Evolutionary conservation across 163 green algal species (phyloP).

Genomic region (Picocystis sp.): DNA sequence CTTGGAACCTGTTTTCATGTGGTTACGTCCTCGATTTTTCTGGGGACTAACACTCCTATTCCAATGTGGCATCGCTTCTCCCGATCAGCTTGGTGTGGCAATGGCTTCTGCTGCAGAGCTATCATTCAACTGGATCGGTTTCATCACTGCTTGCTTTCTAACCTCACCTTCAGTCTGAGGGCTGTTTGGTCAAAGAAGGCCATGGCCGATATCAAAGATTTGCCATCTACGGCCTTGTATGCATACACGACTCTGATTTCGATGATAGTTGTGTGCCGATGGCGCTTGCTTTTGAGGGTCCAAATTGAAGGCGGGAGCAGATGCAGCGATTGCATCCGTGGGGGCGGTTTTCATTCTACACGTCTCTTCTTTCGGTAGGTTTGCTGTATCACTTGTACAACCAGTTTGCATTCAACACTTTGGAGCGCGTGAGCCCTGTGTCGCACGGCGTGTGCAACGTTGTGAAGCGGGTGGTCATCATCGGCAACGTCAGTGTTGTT

Average conservation of each 20-base stretch:
- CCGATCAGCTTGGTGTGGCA: constrained; percentile 85
- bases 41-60: constrained; percentile 63
- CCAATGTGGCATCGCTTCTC: constrained; percentile 69
- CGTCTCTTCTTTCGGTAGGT: constrained; percentile 65
- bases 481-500: constrained; percentile 65
- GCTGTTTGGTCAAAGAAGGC: constrained; percentile 79
- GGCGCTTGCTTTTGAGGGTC: constrained; percentile 66
- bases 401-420: constrained; percentile 96
- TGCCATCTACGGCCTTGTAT: constrained; percentile 85
- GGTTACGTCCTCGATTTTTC: constrained; percentile 58
- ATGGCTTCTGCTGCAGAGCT: constrained; percentile 85
- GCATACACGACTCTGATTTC: constrained; percentile 95
- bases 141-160: constrained; percentile 31
- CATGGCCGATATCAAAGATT: constrained; percentile 71
- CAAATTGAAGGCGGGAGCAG: constrained; percentile 22
- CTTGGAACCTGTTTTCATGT: constrained; percentile 95
- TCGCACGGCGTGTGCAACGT: constrained; percentile 98
- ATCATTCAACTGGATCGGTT: constrained; percentile 94
- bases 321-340: constrained; percentile 42
- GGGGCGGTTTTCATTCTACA: constrained; percentile 62
- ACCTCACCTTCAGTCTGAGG: constrained; percentile 77
- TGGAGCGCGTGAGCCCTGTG: constrained; percentile 81
- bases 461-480: constrained; percentile 96
- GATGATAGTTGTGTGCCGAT: constrained; percentile 73
- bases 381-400: constrained; percentile 99